Conservation (phyloP, 495 filamentous ascomycete genomes). For the Articulospora tetracladia region DNA sequence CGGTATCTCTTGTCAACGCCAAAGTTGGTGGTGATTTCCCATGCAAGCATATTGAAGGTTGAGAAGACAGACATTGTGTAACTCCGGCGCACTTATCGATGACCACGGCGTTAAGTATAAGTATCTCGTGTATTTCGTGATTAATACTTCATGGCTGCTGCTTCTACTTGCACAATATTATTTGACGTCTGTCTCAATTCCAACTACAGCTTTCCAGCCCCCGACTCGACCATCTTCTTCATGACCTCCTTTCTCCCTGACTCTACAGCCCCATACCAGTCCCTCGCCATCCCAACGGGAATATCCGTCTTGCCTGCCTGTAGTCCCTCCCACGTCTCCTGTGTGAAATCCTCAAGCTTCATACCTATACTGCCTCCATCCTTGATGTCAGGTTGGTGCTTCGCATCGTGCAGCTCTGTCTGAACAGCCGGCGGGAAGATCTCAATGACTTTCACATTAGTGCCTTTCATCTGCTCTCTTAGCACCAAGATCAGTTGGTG, state of each 20-base stretch:
- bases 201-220: neutral
- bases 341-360: slow-evolving; percentile 48
- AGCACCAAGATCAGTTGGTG: slow-evolving; percentile 44
- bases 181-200: too few species aligned
- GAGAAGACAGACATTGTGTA: too few species aligned
- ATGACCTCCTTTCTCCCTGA: slow-evolving; percentile 48
- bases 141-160: too few species aligned
- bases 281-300: slow-evolving; percentile 52
- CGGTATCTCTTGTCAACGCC: too few species aligned
- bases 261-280: slow-evolving; percentile 26
- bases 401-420: slow-evolving; percentile 41
- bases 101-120: too few species aligned
- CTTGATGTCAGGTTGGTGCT: slow-evolving; percentile 39
- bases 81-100: too few species aligned
- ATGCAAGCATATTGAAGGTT: too few species aligned
- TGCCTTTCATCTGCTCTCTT: slow-evolving; percentile 45
- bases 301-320: slow-evolving; percentile 44
- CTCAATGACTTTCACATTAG: slow-evolving; percentile 51
- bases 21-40: too few species aligned
- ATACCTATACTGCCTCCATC: slow-evolving; percentile 39
- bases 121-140: too few species aligned
- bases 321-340: slow-evolving; percentile 44
- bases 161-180: too few species aligned
- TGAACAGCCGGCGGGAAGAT: slow-evolving; percentile 54
- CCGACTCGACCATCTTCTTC: slow-evolving; percentile 41